A percentile compares a stretch with the other conserved stretches of the same genome.
Evolutionary conservation across 805 yeast genomes (phyloP).

Genomic region (Starmera quercuum): DNA sequence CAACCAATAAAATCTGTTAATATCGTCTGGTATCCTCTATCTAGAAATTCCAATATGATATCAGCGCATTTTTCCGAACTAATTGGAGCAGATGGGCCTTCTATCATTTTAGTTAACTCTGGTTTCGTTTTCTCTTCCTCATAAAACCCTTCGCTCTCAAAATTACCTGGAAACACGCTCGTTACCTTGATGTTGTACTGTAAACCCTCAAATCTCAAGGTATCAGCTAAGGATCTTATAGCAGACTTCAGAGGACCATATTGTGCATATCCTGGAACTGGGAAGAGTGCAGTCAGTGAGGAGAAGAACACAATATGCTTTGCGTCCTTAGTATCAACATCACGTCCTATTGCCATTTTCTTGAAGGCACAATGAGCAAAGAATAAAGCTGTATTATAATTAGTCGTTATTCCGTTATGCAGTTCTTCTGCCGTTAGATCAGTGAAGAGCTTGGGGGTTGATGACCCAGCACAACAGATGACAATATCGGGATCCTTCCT

Average conservation of each 20-base stretch:
- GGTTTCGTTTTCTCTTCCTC: conserved; percentile 86
- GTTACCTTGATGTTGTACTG: conserved; percentile 64
- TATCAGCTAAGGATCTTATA: conserved; percentile 62
- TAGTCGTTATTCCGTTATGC: conserved; percentile 51
- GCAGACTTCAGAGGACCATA: conserved; percentile 91
- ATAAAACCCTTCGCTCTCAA: conserved; percentile 77
- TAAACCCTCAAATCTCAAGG: conserved; percentile 73
- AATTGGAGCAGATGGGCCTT: conserved; percentile 76
- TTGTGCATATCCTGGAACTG: conserved; percentile 86
- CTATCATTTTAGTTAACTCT: conserved; percentile 68
- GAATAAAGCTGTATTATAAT: conserved; percentile 68
- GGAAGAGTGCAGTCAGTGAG: conserved; percentile 74
- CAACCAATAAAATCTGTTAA: conserved; percentile 84
- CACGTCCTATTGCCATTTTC: conserved; percentile 21
- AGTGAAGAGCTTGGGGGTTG: conserved; percentile 68
- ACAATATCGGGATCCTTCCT: conserved; percentile 72
- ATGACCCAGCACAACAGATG: conserved; percentile 83
- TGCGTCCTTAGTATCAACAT: conserved; percentile 11
- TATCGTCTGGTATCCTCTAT: conserved; percentile 61
- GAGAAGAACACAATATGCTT: conserved; percentile 60
- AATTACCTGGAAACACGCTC: conserved; percentile 83
- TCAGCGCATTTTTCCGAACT: conserved; percentile 59
- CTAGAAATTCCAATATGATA: conserved; percentile 46
- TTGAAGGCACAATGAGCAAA: conserved; percentile 59
- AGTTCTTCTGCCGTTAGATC: conserved; percentile 58